A percentile compares a stretch with the other conserved stretches of the same genome.
These are phyloP conservation scores for Coemansia sp. DNA, from an alignment of 192 early-diverging fungal genomes.

Conservation along the genomic window DNA sequence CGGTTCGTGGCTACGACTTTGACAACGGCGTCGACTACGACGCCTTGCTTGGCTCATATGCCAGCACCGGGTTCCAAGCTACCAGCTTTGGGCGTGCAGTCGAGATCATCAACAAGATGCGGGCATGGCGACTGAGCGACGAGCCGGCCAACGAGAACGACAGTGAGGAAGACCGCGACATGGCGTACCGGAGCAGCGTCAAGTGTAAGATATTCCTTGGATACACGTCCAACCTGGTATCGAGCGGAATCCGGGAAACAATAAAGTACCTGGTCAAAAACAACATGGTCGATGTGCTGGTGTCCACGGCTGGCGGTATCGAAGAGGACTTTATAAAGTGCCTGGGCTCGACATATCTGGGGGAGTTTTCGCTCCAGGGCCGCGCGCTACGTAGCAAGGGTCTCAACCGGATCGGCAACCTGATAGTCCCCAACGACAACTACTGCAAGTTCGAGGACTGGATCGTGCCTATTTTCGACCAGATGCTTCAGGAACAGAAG, in stretches of 20 bases:
- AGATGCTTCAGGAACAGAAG: constrained; percentile 90
- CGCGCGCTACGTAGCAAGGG: constrained; percentile 80
- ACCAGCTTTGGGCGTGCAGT: constrained; percentile 84
- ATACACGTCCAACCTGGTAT: constrained; percentile 97
- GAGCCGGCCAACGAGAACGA: constrained; percentile 65
- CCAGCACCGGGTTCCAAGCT: constrained; percentile 91
- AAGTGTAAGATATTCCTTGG: constrained; percentile 98
- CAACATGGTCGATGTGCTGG: constrained; percentile 83
- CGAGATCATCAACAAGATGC: constrained; percentile 90
- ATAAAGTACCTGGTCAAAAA: constrained; percentile 90
- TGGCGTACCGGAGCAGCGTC: constrained; percentile 57
- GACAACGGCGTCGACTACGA: constrained; percentile 77
- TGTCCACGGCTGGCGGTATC: constrained; percentile 91
- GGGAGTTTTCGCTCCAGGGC: constrained; percentile 75
- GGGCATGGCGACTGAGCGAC: constrained; percentile 80
- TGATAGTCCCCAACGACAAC: constrained; percentile 97
- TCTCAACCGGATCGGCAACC: constrained; percentile 94
- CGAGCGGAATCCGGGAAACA: constrained; percentile 88
- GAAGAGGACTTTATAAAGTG: constrained; percentile 99
- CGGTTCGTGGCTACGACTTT: constrained; percentile 90
- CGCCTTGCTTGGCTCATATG: constrained; percentile 68
- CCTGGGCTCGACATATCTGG: constrained; percentile 83
- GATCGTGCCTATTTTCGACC: constrained; percentile 91
- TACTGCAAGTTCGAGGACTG: constrained; percentile 99
- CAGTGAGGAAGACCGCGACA: constrained; percentile 63